Conservation (phyloP, 2,329 filamentous ascomycete species). For the Microsporum audouinii region DNA sequence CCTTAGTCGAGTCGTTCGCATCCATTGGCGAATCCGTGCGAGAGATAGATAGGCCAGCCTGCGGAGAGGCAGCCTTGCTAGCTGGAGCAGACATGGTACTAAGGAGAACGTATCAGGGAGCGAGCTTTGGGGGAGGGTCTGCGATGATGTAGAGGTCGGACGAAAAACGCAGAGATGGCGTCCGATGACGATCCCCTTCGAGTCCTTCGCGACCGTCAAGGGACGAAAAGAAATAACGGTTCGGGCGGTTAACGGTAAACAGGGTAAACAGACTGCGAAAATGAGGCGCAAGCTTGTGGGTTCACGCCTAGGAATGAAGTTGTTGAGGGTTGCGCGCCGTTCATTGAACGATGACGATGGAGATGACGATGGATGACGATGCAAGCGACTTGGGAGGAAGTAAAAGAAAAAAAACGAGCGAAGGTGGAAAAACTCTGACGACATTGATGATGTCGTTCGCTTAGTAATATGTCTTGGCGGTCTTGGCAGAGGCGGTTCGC, state of each 20-base stretch:
- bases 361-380: conserved; percentile 14
- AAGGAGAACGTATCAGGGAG: background rate
- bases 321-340: conserved; percentile 8
- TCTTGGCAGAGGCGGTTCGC: background rate
- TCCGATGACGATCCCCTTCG: conserved; percentile 8
- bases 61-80: conserved; percentile 26
- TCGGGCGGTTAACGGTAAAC: conserved; percentile 15
- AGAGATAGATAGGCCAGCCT: conserved; percentile 20
- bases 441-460: conserved; percentile 15
- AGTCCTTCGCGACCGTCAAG: conserved; percentile 8
- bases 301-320: conserved; percentile 4
- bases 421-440: conserved; percentile 14
- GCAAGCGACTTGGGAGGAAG: conserved; percentile 11
- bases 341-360: conserved; percentile 7
- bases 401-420: conserved; percentile 13
- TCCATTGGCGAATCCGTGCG: conserved; percentile 35
- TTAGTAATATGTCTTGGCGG: conserved; percentile 7
- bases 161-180: background rate
- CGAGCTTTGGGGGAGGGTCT: conserved; percentile 4
- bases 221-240: conserved; percentile 1
- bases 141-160: conserved; percentile 11
- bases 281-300: background rate
- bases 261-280: conserved; percentile 9
- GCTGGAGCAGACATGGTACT: conserved; percentile 31
- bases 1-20: conserved; percentile 26